These are phyloP conservation scores for Aspergillus sp. DNA, from an alignment of 2,329 filamentous ascomycete genomes.

Conservation along the genomic window DNA sequence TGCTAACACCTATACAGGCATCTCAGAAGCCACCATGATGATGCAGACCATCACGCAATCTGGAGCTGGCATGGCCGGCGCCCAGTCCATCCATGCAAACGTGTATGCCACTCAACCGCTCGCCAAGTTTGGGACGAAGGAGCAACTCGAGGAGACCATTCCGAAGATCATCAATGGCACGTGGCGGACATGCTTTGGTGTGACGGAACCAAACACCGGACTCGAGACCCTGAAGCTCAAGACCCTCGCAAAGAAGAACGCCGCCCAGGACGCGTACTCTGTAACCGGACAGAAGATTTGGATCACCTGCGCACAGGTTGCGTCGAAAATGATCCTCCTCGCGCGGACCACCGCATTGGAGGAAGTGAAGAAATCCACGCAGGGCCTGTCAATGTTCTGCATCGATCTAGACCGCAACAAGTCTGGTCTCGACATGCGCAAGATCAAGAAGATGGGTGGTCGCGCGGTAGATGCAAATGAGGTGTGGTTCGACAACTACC, in stretches of 20 bases:
- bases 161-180: conserved; percentile 69
- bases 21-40: conserved; percentile 84
- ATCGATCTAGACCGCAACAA: conserved; percentile 66
- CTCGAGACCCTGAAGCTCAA: conserved; percentile 71
- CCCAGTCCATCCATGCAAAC: conserved; percentile 58
- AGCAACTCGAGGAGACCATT: conserved; percentile 63
- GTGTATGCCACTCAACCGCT: conserved; percentile 64
- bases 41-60: conserved; percentile 74
- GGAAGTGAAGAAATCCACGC: conserved; percentile 65
- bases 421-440: conserved; percentile 63
- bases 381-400: conserved; percentile 76
- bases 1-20: conserved; percentile 40
- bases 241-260: conserved; percentile 59
- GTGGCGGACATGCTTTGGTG: conserved; percentile 74
- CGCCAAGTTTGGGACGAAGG: conserved; percentile 66
- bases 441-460: conserved; percentile 83
- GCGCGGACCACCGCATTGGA: conserved; percentile 71
- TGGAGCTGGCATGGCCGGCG: conserved; percentile 73
- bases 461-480: conserved; percentile 81
- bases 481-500: conserved; percentile 81
- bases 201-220: conserved; percentile 79
- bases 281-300: conserved; percentile 82
- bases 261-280: conserved; percentile 57
- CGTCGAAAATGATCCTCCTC: conserved; percentile 77
- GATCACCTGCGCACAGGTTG: conserved; percentile 83